These are phyloP conservation scores for Emmonsiellopsis sp. DNA, from an alignment of 2,329 filamentous ascomycete species.

Conservation along the genomic window DNA sequence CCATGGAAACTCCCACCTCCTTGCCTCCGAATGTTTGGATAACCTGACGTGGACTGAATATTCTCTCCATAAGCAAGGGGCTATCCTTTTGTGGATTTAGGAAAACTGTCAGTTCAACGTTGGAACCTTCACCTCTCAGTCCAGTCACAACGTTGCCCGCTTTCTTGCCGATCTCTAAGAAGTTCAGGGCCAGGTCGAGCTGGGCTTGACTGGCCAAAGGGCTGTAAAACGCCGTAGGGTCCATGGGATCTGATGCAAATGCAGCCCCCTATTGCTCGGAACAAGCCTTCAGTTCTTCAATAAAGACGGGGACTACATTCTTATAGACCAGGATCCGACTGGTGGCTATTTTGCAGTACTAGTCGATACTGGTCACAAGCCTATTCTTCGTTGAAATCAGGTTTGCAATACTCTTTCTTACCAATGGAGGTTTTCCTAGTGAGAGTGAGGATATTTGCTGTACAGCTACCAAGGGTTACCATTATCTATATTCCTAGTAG, in stretches of 20 bases:
- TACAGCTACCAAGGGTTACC: too few species aligned
- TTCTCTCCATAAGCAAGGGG: background rate
- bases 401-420: too few species aligned
- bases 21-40: too few species aligned
- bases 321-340: background rate
- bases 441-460: too few species aligned
- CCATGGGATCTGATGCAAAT: background rate
- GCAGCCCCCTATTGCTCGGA: background rate
- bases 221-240: background rate
- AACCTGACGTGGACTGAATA: background rate
- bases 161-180: background rate
- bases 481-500: too few species aligned
- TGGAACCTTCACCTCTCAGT: background rate
- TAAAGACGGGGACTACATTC: background rate
- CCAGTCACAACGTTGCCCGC: background rate
- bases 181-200: background rate
- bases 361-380: background rate
- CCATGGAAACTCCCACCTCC: too few species aligned
- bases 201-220: background rate
- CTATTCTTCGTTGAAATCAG: background rate
- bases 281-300: background rate
- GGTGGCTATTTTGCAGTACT: background rate
- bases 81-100: background rate
- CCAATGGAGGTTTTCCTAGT: too few species aligned
- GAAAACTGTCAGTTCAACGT: background rate